These are phyloP conservation scores for Eimeria zaria DNA, from an alignment of 169 alveolate genomes.

Conservation along the genomic window DNA sequence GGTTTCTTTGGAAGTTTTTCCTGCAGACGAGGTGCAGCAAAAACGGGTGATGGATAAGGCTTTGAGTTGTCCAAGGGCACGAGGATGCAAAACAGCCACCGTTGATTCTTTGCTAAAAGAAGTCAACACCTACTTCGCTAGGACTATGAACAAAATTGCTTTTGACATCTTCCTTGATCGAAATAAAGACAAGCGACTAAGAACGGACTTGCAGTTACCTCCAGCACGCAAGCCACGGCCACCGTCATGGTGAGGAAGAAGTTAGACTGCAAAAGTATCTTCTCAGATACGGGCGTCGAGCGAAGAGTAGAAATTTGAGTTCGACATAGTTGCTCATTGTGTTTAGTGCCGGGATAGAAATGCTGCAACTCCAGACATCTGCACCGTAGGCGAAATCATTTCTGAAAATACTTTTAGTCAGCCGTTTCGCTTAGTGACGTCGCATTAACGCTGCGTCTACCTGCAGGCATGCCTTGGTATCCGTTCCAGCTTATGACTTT, in stretches of 20 bases:
- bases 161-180: conserved; percentile 93
- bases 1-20: background rate
- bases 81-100: conserved; percentile 86
- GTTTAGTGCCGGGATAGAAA: background rate
- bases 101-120: conserved; percentile 91
- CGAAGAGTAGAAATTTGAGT: background rate
- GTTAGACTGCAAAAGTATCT: background rate
- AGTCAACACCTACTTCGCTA: conserved; percentile 92
- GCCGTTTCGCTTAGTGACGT: background rate
- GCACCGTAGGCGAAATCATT: background rate
- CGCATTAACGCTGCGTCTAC: conserved; percentile 83
- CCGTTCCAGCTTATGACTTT: conserved; percentile 94
- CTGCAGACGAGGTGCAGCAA: conserved; percentile 91
- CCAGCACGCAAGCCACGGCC: conserved; percentile 83
- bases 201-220: conserved; percentile 92
- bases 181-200: conserved; percentile 87
- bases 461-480: conserved; percentile 92
- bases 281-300: background rate
- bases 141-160: conserved; percentile 96
- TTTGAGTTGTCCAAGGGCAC: conserved; percentile 65
- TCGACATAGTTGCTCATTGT: background rate
- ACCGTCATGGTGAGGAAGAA: conserved; percentile 30
- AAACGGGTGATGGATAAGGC: conserved; percentile 89
- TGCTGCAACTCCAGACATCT: background rate
- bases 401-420: background rate